Evolutionary conservation across 352 stramenopile species (phyloP).

Genomic region (Globisporangium parvum): DNA sequence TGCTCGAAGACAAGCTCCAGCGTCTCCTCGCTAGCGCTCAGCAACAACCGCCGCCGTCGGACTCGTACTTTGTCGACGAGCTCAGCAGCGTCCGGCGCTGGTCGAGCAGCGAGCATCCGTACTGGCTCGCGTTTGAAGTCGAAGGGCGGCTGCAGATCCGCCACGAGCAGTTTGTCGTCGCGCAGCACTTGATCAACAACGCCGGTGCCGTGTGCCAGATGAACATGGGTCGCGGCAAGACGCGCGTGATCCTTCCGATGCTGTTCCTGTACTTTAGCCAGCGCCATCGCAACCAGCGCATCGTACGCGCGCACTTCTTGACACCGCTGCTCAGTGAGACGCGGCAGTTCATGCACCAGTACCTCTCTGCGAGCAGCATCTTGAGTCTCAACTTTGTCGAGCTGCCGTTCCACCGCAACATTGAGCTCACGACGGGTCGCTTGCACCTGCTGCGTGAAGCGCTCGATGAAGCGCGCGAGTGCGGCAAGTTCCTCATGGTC

Average conservation of each 20-base stretch:
- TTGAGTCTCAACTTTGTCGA: slow-evolving; percentile 37
- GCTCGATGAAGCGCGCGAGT: slow-evolving; percentile 27
- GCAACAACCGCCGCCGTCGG: slow-evolving; percentile 7
- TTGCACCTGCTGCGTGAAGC: slow-evolving; percentile 28
- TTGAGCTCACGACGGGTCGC: slow-evolving; percentile 22
- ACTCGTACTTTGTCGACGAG: slow-evolving; percentile 44
- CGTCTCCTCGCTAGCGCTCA: slow-evolving; percentile 22
- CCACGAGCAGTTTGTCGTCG: slow-evolving; percentile 72
- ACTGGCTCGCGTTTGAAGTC: slow-evolving; percentile 86
- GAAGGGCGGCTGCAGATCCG: slow-evolving; percentile 77
- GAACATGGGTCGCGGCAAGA: slow-evolving; percentile 88
- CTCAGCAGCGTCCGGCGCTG: slow-evolving; percentile 43
- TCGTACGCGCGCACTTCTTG: slow-evolving; percentile 64
- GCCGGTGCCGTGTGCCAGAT: slow-evolving; percentile 71
- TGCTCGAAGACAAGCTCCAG: slow-evolving; percentile 67
- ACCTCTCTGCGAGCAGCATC: slow-evolving; percentile 39
- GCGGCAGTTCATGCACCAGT: slow-evolving; percentile 53
- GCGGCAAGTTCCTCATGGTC: slow-evolving; percentile 58
- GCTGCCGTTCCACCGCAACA: slow-evolving; percentile 64
- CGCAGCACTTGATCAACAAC: slow-evolving; percentile 62
- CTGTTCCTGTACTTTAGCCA: slow-evolving; percentile 67
- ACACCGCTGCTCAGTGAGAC: slow-evolving; percentile 56
- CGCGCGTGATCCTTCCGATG: slow-evolving; percentile 86
- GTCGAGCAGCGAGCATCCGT: slow-evolving; percentile 45
- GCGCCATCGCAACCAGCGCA: slow-evolving; percentile 3